Evolutionary conservation across 495 filamentous ascomycete species (phyloP).

Genomic region (Podospora sp.): DNA sequence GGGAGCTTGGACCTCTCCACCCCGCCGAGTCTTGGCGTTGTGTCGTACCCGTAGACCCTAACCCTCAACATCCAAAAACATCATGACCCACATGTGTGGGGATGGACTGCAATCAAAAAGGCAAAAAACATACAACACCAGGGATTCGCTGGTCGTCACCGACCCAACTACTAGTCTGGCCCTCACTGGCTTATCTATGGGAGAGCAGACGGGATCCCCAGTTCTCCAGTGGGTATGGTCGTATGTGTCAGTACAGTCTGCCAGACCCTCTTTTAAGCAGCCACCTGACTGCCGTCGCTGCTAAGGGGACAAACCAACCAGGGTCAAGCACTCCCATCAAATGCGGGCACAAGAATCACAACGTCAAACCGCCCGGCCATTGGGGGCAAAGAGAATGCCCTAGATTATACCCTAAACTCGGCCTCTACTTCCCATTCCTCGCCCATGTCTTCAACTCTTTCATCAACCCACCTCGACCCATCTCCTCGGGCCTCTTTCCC

Average conservation of each 20-base stretch:
- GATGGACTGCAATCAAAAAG: neutral
- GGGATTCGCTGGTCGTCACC: conserved; percentile 46
- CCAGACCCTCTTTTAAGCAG: no score
- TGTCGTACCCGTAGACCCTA: conserved; percentile 16
- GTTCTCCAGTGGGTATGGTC: conserved; percentile 49
- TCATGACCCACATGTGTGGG: neutral
- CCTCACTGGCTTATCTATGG: conserved; percentile 44
- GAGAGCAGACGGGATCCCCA: conserved; percentile 56
- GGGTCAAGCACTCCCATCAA: no score
- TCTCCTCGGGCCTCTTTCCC: neutral
- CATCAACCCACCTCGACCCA: conserved; percentile 12
- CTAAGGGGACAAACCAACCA: no score
- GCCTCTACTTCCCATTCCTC: neutral
- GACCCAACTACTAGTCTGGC: conserved; percentile 50
- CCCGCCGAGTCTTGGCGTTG: neutral
- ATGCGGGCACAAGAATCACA: no score
- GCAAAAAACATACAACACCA: conserved; percentile 31
- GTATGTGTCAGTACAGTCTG: conserved; percentile 34
- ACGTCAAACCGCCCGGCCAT: no score
- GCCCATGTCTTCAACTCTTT: conserved; percentile 21
- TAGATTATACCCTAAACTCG: neutral
- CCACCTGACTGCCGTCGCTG: no score
- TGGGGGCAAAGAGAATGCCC: no score
- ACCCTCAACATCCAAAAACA: neutral
- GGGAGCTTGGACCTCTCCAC: conserved; percentile 14